phyloP scores from a whole-genome alignment of 73 alveolate species.

The Paramecium bursaria region DNA sequence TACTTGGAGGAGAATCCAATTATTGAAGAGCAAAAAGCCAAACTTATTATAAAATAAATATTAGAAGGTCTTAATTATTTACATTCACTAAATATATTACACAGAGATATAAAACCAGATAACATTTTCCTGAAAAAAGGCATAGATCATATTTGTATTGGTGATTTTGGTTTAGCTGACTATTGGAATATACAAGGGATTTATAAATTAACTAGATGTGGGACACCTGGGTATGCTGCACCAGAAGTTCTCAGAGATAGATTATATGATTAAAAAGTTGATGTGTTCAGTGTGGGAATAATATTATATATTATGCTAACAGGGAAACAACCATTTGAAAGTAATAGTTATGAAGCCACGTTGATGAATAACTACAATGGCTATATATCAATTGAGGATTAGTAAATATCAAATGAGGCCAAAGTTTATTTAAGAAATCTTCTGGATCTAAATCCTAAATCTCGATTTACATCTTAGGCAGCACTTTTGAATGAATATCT shows the following conservation, averaged over 20 bases:
- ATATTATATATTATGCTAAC: constrained; percentile 71
- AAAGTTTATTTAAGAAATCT: too few species aligned
- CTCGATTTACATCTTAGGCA: too few species aligned
- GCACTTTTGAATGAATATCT: too few species aligned
- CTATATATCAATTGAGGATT: too few species aligned
- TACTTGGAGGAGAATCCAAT: too few species aligned
- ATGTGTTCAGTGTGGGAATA: constrained; percentile 77
- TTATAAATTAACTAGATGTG: constrained; percentile 74
- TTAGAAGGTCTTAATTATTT: constrained; percentile 8
- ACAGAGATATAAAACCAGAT: constrained; percentile 40
- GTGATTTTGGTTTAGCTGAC: constrained; percentile 90
- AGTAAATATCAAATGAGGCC: too few species aligned
- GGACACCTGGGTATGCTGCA: constrained; percentile 81
- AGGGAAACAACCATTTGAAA: constrained; percentile 74
- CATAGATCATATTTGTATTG: constrained; percentile 73
- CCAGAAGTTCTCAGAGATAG: constrained; percentile 76
- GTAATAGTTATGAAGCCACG: constrained; percentile 56
- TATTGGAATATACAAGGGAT: constrained; percentile 60
- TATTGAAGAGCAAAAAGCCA: too few species aligned
- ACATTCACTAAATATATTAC: constrained; percentile 23
- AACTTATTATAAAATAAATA: constrained; percentile 21
- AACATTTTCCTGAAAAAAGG: not conserved
- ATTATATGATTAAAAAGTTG: constrained; percentile 76
- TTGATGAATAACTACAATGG: constrained; percentile 35
- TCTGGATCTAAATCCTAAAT: too few species aligned